Conservation (phyloP, 805 yeast genomes). For the Yamadazyma nakazawae region DNA sequence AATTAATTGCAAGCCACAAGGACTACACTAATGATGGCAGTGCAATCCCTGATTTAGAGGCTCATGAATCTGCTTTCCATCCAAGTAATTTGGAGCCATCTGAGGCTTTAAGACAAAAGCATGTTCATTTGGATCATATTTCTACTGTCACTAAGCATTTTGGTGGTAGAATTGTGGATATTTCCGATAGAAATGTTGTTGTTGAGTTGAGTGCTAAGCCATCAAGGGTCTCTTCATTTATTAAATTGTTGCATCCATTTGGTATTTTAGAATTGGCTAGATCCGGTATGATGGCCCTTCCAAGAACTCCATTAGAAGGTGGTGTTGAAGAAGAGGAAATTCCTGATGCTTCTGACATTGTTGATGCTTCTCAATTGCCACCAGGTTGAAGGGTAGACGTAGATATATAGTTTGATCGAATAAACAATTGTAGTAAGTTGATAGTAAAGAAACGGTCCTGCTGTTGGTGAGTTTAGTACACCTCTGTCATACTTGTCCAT, state of each 20-base stretch:
- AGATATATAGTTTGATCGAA: no score
- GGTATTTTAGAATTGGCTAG: slow-evolving; percentile 96
- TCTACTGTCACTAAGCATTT: slow-evolving; percentile 77
- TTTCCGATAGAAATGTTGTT: slow-evolving; percentile 88
- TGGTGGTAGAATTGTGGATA: slow-evolving; percentile 91
- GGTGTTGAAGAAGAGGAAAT: slow-evolving; percentile 42
- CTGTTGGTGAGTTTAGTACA: no score
- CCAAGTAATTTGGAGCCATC: slow-evolving; percentile 88
- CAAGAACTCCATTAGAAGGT: slow-evolving; percentile 84
- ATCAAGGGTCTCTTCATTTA: slow-evolving; percentile 78
- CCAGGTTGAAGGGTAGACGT: slow-evolving; percentile 63
- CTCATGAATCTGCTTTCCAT: slow-evolving; percentile 57
- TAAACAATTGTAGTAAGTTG: no score
- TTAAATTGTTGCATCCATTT: slow-evolving; percentile 88
- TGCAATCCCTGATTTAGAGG: slow-evolving; percentile 42
- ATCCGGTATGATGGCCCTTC: slow-evolving; percentile 98
- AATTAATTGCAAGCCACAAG: slow-evolving; percentile 82
- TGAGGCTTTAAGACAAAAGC: slow-evolving; percentile 92
- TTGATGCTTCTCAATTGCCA: slow-evolving; percentile 87
- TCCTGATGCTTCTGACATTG: slow-evolving; percentile 62
- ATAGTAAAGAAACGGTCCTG: no score
- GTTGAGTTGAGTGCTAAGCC: slow-evolving; percentile 96
- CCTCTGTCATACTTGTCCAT: no score
- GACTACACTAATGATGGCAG: slow-evolving; percentile 39
- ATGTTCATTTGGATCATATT: slow-evolving; percentile 81